Conservation (phyloP, 495 filamentous ascomycete species). For the Hypoxylon intermedium region DNA sequence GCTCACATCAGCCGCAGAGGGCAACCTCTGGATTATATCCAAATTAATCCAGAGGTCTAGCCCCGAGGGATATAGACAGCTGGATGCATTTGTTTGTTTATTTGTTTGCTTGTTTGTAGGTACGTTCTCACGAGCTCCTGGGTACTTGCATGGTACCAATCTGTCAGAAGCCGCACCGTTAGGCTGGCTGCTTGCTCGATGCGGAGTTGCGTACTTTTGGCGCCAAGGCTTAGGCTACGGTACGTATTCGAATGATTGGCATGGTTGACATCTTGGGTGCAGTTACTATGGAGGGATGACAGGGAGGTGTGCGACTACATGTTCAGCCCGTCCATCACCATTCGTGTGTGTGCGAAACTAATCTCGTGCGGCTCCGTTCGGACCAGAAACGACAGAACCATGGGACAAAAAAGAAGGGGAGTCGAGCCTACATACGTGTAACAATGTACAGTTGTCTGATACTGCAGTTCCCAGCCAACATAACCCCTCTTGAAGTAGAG, state of each 20-base stretch:
- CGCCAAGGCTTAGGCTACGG: conserved; percentile 11
- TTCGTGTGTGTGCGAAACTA: conserved; percentile 24
- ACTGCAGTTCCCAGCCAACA: background rate
- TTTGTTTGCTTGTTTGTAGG: too few species aligned
- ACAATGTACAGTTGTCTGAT: conserved; percentile 13
- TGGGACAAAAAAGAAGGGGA: conserved; percentile 27
- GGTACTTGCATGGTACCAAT: conserved; percentile 27
- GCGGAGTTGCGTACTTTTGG: conserved; percentile 5
- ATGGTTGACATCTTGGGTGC: conserved; percentile 20
- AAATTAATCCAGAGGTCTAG: conserved; percentile 14
- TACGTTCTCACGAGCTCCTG: conserved; percentile 10
- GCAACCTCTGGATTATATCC: conserved; percentile 18
- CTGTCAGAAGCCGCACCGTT: conserved; percentile 25
- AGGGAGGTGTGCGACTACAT: conserved; percentile 20
- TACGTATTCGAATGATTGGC: background rate
- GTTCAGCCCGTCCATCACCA: conserved; percentile 12
- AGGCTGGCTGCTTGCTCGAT: conserved; percentile 22
- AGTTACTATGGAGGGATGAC: background rate
- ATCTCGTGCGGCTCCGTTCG: conserved; percentile 41
- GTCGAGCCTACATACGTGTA: conserved; percentile 36
- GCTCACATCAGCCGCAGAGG: conserved; percentile 39
- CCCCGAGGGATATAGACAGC: background rate
- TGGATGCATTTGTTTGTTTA: too few species aligned
- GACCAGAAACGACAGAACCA: conserved; percentile 31
- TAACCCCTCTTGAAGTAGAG: background rate